Conservation (phyloP, 495 filamentous ascomycete species). For the Daldinia childiae region DNA sequence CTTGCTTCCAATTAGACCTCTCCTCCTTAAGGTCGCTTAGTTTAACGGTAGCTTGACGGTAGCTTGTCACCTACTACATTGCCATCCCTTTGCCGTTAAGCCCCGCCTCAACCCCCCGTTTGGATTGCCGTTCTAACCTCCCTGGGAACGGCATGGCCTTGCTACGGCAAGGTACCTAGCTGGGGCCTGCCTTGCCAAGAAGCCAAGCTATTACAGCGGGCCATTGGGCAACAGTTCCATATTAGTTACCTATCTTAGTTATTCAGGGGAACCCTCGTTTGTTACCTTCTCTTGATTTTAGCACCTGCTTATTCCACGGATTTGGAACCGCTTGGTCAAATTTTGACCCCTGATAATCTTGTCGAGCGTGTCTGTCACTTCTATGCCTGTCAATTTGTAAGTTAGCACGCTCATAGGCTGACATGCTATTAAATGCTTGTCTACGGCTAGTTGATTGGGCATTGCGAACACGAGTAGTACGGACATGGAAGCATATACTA, state of each 20-base stretch:
- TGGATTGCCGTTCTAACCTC: slow-evolving; percentile 31
- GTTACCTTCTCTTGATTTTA: slow-evolving; percentile 33
- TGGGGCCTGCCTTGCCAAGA: slow-evolving; percentile 24
- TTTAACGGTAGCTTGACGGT: slow-evolving; percentile 19
- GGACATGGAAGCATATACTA: slow-evolving; percentile 22
- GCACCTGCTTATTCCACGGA: slow-evolving; percentile 43
- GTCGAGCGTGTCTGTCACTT: slow-evolving; percentile 10
- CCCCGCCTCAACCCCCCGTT: slow-evolving; percentile 24
- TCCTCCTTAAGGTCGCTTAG: slow-evolving; percentile 2
- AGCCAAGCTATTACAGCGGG: slow-evolving; percentile 33
- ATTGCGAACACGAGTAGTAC: slow-evolving; percentile 31
- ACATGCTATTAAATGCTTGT: slow-evolving; percentile 18
- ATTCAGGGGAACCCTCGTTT: slow-evolving; percentile 39
- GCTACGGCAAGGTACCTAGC: slow-evolving; percentile 2
- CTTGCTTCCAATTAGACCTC: slow-evolving; percentile 24
- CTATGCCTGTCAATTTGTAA: not conserved
- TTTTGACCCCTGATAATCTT: slow-evolving; percentile 40
- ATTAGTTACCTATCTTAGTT: slow-evolving; percentile 37
- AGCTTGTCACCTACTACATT: slow-evolving; percentile 24
- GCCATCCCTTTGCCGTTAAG: slow-evolving; percentile 33
- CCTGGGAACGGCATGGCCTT: slow-evolving; percentile 13
- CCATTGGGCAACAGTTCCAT: slow-evolving; percentile 33
- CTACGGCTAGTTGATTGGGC: slow-evolving; percentile 20
- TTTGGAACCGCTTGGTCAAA: slow-evolving; percentile 44
- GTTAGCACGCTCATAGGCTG: slow-evolving; percentile 23